Percentiles rank a stretch among this genome's conserved stretches.
Conservation (phyloP, 768 basidiomycete species). For the Psilocybe subaeruginosa region DNA sequence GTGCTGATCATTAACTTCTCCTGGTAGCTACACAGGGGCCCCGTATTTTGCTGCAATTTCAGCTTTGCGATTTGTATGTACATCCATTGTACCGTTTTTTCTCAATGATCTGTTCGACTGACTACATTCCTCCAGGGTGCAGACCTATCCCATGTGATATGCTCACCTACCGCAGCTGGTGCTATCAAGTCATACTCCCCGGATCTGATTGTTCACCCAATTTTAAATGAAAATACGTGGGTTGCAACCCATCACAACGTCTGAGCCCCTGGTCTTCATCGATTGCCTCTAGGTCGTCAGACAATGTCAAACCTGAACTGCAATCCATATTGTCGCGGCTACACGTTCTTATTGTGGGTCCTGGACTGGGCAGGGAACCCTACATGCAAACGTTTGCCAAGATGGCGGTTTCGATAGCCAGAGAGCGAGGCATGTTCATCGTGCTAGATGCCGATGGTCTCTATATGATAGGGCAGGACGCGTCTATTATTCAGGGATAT, state of each 20-base stretch:
- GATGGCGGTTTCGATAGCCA: slow-evolving; percentile 75
- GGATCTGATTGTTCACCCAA: slow-evolving; percentile 96
- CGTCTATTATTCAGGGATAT: slow-evolving; percentile 80
- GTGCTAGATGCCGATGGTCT: slow-evolving; percentile 96
- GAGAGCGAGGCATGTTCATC: slow-evolving; percentile 77
- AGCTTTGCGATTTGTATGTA: slow-evolving; percentile 78
- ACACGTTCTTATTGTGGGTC: slow-evolving; percentile 92
- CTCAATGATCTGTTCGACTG: not conserved
- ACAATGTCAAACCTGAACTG: slow-evolving; percentile 53
- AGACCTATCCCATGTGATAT: slow-evolving; percentile 96
- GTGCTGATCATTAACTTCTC: not conserved
- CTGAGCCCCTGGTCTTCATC: not conserved
- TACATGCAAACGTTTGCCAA: slow-evolving; percentile 89
- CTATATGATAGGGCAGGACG: slow-evolving; percentile 78
- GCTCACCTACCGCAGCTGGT: slow-evolving; percentile 87
- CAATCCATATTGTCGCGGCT: slow-evolving; percentile 79
- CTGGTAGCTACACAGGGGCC: slow-evolving; percentile 85
- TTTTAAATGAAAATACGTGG: slow-evolving; percentile 72
- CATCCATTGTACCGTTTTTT: not conserved
- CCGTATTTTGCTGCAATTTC: slow-evolving; percentile 96
- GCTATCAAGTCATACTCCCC: slow-evolving; percentile 98
- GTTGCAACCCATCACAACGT: slow-evolving; percentile 20
- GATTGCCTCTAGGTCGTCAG: slow-evolving; percentile 41
- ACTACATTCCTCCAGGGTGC: slow-evolving; percentile 60
- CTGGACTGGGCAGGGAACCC: slow-evolving; percentile 88